Evolutionary conservation across 2,329 filamentous ascomycete genomes (phyloP).

Genomic region (Neonectria sp.): DNA sequence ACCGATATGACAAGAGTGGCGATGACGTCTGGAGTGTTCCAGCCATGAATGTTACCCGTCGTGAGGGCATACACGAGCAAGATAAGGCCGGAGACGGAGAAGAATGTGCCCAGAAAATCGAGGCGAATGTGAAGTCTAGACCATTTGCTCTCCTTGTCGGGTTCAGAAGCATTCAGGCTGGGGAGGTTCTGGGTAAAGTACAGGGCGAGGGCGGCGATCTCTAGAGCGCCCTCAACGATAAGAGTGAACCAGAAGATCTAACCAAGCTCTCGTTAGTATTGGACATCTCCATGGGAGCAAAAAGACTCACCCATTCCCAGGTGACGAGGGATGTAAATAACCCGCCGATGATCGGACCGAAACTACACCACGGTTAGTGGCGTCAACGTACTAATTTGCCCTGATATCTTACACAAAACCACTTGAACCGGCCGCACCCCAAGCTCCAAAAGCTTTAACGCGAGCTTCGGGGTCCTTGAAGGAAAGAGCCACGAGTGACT

Average conservation of each 20-base stretch:
- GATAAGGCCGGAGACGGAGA: neutral
- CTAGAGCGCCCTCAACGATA: neutral
- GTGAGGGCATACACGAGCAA: constrained; percentile 1
- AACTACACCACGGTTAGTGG: neutral
- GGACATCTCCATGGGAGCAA: no score
- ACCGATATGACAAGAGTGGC: neutral
- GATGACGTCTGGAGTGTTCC: neutral
- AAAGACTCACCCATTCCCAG: neutral
- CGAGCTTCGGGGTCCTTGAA: neutral
- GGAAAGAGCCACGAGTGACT: neutral
- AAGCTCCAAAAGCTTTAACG: neutral
- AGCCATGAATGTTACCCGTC: neutral
- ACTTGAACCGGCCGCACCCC: neutral
- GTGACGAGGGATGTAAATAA: neutral
- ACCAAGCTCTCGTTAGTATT: neutral
- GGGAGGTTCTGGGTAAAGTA: neutral
- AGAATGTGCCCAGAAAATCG: neutral
- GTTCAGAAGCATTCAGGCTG: neutral
- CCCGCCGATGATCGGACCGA: neutral
- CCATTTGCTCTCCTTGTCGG: neutral
- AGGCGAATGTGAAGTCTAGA: neutral
- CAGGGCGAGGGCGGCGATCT: neutral
- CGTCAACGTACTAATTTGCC: neutral
- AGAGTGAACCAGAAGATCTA: constrained; percentile 3
- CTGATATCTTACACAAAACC: neutral